Conservation (phyloP, 805 yeast species). For the Starmerella geochares region DNA sequence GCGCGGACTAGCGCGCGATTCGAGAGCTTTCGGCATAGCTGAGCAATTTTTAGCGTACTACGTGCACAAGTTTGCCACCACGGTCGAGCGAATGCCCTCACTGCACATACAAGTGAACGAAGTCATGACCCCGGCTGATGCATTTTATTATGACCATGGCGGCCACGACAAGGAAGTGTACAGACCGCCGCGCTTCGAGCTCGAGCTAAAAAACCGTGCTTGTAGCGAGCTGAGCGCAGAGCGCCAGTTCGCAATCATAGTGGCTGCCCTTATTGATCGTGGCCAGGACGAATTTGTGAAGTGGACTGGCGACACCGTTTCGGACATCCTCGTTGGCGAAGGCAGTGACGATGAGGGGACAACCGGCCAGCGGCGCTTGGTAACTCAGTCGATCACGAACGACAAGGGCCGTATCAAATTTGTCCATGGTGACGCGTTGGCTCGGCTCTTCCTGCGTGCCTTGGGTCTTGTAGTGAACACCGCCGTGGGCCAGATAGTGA, state of each 20-base stretch:
- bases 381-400: conserved; percentile 20
- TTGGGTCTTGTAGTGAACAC: conserved; percentile 36
- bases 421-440: conserved; percentile 40
- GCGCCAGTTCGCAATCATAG: conserved; percentile 42
- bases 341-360: neutral
- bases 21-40: conserved; percentile 45
- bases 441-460: conserved; percentile 40
- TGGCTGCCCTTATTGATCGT: conserved; percentile 40
- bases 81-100: conserved; percentile 42
- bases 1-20: conserved; percentile 39
- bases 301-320: conserved; percentile 31
- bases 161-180: conserved; percentile 41
- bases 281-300: conserved; percentile 38
- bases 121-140: conserved; percentile 41
- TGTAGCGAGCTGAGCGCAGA: conserved; percentile 30
- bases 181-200: conserved; percentile 18
- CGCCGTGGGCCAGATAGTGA: conserved; percentile 35
- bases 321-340: neutral
- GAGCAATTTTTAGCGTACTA: conserved; percentile 56
- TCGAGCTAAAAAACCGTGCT: conserved; percentile 28
- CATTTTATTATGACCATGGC: conserved; percentile 43
- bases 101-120: conserved; percentile 58
- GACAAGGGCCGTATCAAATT: conserved; percentile 25
- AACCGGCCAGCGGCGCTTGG: neutral
- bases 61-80: conserved; percentile 47